Evolutionary conservation across 257 asterid species (phyloP).

Genomic region (Solanum commersonii): DNA sequence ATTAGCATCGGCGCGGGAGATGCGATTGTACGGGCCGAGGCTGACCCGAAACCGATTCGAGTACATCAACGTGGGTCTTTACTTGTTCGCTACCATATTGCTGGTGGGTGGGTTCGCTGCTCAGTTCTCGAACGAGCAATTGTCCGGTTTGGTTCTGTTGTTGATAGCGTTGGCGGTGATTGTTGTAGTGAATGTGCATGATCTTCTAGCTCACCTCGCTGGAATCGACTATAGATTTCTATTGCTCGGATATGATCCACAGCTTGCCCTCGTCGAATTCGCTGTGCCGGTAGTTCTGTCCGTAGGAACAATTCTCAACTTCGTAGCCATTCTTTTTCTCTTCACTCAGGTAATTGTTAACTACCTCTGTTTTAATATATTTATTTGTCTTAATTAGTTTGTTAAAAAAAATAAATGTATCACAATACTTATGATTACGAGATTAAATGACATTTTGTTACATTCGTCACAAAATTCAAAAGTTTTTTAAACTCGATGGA

Average conservation of each 20-base stretch:
- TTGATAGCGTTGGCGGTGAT: constrained; percentile 35
- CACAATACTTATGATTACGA: background rate
- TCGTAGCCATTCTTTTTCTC: constrained; percentile 58
- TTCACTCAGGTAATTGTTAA: constrained; percentile 44
- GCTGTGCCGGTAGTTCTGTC: constrained; percentile 53
- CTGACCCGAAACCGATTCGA: constrained; percentile 47
- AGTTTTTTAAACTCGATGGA: background rate
- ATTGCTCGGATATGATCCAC: constrained; percentile 47
- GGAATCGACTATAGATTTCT: constrained; percentile 49
- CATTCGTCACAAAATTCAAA: background rate
- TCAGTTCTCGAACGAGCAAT: constrained; percentile 47
- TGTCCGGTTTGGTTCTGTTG: constrained; percentile 59
- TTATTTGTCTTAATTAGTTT: background rate
- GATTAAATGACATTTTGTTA: background rate
- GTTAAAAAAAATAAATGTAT: too few species aligned
- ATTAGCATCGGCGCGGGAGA: constrained; percentile 76
- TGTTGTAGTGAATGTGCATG: constrained; percentile 53
- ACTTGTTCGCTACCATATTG: constrained; percentile 57
- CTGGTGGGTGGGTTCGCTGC: constrained; percentile 59
- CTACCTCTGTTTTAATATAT: background rate
- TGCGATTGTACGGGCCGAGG: constrained; percentile 70
- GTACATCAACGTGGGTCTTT: constrained; percentile 82
- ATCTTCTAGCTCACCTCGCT: constrained; percentile 76
- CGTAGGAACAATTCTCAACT: constrained; percentile 25
- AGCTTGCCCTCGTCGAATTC: constrained; percentile 65